These are phyloP conservation scores for Camellia sinensis DNA, from an alignment of 148 eudicot species.

Conservation along the genomic window DNA sequence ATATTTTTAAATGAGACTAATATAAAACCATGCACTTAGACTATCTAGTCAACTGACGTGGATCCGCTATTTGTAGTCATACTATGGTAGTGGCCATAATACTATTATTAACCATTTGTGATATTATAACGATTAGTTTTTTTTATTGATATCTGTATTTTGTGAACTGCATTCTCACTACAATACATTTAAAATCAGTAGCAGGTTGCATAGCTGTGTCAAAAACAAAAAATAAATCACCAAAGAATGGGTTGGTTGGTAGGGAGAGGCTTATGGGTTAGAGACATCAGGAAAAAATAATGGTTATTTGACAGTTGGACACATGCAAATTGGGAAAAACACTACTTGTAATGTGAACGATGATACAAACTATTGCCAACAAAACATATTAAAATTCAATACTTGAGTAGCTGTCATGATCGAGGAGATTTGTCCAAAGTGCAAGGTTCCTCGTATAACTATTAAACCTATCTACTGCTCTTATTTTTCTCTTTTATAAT, in stretches of 20 bases:
- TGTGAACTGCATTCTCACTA: not conserved
- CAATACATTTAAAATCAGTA: not conserved
- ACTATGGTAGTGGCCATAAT: no score
- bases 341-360: not conserved
- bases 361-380: not conserved
- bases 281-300: not conserved
- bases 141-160: not conserved
- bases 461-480: not conserved
- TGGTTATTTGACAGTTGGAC: constrained; percentile 6
- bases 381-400: not conserved
- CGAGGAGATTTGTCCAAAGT: not conserved
- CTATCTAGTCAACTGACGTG: not conserved
- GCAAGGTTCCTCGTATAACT: not conserved
- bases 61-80: no score
- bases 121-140: not conserved
- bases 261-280: not conserved
- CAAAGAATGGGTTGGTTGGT: not conserved
- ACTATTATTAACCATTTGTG: not conserved
- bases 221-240: not conserved
- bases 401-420: not conserved
- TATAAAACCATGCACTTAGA: no score
- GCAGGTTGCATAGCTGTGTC: not conserved
- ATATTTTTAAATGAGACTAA: no score
- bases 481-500: not conserved
- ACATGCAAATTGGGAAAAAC: not conserved